phyloP scores from a whole-genome alignment of 1,284 basidiomycete genomes.

The Papiliotrema fonsecae region DNA sequence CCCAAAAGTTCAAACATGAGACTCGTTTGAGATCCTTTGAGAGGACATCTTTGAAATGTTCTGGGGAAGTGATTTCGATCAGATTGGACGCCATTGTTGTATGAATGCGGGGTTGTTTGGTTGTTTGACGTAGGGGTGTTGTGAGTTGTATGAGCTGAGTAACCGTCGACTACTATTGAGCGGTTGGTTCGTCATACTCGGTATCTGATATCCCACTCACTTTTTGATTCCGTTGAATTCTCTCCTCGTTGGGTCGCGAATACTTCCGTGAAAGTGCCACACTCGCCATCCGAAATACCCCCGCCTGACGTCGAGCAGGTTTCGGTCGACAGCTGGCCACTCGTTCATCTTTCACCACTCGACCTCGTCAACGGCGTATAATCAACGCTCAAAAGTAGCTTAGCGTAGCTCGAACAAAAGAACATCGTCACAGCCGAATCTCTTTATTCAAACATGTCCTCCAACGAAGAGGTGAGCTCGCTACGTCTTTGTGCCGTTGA shows the following conservation, averaged over 20 bases:
- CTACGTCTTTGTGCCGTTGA: background rate
- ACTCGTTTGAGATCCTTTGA: slow-evolving; percentile 69
- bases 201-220: background rate
- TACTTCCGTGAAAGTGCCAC: no score
- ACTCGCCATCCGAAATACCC: no score
- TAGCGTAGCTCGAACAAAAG: background rate
- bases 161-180: background rate
- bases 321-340: no score
- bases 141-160: no score
- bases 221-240: background rate
- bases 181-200: background rate
- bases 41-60: slow-evolving; percentile 70
- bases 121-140: no score
- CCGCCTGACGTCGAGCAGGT: no score
- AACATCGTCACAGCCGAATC: background rate
- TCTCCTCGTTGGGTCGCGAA: background rate
- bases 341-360: no score
- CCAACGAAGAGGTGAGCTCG: slow-evolving; percentile 21
- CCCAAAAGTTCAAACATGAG: slow-evolving; percentile 88
- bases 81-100: slow-evolving; percentile 36
- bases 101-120: background rate
- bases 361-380: no score
- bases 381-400: no score
- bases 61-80: slow-evolving; percentile 57
- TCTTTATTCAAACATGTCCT: slow-evolving; percentile 17